phyloP scores from a whole-genome alignment of 305 asterid genomes.

The Nicotiana rustica region DNA sequence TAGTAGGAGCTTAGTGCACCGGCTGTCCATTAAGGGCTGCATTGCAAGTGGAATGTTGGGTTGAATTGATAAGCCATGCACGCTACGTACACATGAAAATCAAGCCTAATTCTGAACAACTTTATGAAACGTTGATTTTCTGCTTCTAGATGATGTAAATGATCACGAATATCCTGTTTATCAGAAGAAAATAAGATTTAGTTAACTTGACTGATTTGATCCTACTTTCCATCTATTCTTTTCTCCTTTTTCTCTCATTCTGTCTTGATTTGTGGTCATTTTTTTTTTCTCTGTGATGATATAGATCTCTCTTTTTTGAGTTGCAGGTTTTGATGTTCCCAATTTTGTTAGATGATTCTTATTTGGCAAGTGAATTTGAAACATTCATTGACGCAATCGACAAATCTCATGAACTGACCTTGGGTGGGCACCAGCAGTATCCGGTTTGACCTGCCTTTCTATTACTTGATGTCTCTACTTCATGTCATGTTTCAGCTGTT shows the following conservation, averaged over 20 bases:
- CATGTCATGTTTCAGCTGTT: constrained; percentile 37
- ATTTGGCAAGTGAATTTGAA: constrained; percentile 78
- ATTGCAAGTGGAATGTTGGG: constrained; percentile 7
- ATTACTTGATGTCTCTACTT: constrained; percentile 34
- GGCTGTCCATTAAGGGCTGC: background rate
- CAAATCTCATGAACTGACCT: constrained; percentile 81
- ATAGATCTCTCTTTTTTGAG: constrained; percentile 34
- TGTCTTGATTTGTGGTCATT: constrained; percentile 3
- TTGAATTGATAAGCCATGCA: background rate
- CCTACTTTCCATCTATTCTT: background rate
- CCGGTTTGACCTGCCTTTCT: constrained; percentile 65
- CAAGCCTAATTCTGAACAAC: constrained; percentile 7
- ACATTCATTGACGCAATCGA: constrained; percentile 87
- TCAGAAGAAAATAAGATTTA: background rate
- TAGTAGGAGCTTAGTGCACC: too few relatives aligned
- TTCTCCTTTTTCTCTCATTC: constrained; percentile 8
- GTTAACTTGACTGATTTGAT: background rate
- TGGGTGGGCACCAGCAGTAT: constrained; percentile 91
- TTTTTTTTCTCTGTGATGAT: constrained; percentile 23
- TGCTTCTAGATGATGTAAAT: constrained; percentile 1
- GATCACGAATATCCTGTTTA: constrained; percentile 11
- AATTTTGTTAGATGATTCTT: constrained; percentile 80
- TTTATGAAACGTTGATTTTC: background rate
- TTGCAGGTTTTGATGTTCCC: constrained; percentile 92
- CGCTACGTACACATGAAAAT: constrained; percentile 12